Conservation (phyloP, 495 filamentous ascomycete genomes). For the Cercophora newfieldiana region DNA sequence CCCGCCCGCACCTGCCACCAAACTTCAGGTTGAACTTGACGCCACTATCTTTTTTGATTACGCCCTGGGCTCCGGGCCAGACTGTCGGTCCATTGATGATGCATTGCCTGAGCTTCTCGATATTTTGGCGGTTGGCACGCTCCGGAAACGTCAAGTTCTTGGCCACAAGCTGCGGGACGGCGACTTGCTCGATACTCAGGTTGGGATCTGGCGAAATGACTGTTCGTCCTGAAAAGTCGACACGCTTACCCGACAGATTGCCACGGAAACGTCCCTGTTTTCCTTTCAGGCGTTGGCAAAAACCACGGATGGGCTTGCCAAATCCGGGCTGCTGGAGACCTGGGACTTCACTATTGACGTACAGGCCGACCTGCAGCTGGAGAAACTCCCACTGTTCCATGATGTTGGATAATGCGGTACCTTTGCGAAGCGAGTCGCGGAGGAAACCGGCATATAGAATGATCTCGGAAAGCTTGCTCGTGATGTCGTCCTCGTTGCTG, state of each 20-base stretch:
- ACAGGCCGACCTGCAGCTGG: conserved; percentile 91
- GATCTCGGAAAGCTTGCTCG: conserved; percentile 91
- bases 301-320: conserved; percentile 82
- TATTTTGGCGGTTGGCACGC: conserved; percentile 77
- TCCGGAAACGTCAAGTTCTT: conserved; percentile 96
- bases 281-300: conserved; percentile 92
- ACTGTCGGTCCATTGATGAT: conserved; percentile 70
- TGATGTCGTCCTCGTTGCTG: conserved; percentile 94
- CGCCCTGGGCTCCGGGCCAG: conserved; percentile 84
- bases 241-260: conserved; percentile 95
- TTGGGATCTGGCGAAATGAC: conserved; percentile 98
- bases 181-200: conserved; percentile 88
- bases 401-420: conserved; percentile 78
- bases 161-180: conserved; percentile 83
- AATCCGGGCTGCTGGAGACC: conserved; percentile 74
- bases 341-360: conserved; percentile 96
- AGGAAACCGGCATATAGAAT: conserved; percentile 84
- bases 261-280: conserved; percentile 97
- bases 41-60: conserved; percentile 66
- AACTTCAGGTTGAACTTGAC: conserved; percentile 75
- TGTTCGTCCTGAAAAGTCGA: conserved; percentile 95
- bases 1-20: conserved; percentile 52
- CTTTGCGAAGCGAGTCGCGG: conserved; percentile 73
- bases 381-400: conserved; percentile 99
- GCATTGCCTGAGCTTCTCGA: conserved; percentile 71